These are phyloP conservation scores for Stephania yunnanensis DNA, from an alignment of 164 flowering plant species.

Conservation along the genomic window DNA sequence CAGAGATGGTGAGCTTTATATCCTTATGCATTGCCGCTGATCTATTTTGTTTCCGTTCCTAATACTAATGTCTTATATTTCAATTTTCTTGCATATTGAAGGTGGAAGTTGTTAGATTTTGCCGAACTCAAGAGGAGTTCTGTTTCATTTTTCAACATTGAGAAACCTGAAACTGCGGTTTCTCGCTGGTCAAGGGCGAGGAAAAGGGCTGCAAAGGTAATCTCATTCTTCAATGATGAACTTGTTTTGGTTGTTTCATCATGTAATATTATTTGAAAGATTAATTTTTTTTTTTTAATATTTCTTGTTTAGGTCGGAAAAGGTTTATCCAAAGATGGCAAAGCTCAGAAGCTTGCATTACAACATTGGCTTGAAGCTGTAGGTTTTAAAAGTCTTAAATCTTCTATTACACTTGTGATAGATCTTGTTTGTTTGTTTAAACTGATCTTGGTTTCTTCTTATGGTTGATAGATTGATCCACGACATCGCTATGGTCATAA, in stretches of 20 bases:
- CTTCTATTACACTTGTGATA: background rate
- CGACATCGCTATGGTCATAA: conserved; percentile 97
- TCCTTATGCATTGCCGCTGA: background rate
- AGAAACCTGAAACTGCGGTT: conserved; percentile 66
- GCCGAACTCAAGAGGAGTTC: conserved; percentile 84
- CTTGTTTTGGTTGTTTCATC: background rate
- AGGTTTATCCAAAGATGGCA: conserved; percentile 85
- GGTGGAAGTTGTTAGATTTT: conserved; percentile 61
- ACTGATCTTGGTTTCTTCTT: conserved; percentile 7
- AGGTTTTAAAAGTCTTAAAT: conserved; percentile 20
- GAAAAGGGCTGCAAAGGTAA: conserved; percentile 85
- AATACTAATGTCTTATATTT: background rate
- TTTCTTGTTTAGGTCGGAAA: conserved; percentile 67
- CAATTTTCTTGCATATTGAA: conserved; percentile 10
- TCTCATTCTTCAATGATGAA: background rate
- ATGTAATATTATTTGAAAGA: background rate
- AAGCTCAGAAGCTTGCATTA: conserved; percentile 84
- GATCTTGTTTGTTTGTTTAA: background rate
- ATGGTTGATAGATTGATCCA: conserved; percentile 71
- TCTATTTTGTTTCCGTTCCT: background rate
- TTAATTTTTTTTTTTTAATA: background rate
- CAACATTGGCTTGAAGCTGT: conserved; percentile 99
- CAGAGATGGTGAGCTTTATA: conserved; percentile 58
- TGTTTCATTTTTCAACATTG: conserved; percentile 76
- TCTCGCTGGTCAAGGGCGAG: conserved; percentile 92